phyloP scores from a whole-genome alignment of 257 asterid species.

The Plantago major region DNA sequence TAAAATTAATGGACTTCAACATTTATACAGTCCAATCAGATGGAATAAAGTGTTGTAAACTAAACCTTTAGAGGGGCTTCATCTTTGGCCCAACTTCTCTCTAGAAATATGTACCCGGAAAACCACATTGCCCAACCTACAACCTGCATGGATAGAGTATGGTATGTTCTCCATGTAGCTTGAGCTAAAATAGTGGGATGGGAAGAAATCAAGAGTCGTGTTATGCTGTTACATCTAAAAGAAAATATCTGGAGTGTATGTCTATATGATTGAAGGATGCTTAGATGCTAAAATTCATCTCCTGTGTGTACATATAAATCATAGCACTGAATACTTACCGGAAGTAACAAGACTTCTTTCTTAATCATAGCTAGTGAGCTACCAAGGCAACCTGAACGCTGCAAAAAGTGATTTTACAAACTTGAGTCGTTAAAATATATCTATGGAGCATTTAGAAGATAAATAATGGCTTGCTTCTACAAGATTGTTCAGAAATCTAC shows the following conservation, averaged over 20 bases:
- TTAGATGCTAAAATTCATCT: not conserved
- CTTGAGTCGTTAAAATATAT: slow-evolving; percentile 9
- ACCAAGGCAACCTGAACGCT: slow-evolving; percentile 84
- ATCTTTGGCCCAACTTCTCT: slow-evolving; percentile 74
- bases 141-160: slow-evolving; percentile 36
- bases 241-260: too few relatives aligned
- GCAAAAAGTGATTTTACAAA: slow-evolving; percentile 25
- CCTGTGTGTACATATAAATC: not conserved
- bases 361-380: slow-evolving; percentile 60
- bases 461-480: too few relatives aligned
- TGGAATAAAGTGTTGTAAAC: slow-evolving; percentile 10
- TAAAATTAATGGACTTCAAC: slow-evolving; percentile 15
- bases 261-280: too few relatives aligned
- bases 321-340: slow-evolving; percentile 43
- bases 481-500: too few relatives aligned
- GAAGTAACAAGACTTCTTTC: slow-evolving; percentile 47
- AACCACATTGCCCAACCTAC: slow-evolving; percentile 93
- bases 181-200: slow-evolving; percentile 5
- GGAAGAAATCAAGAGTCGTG: not conserved
- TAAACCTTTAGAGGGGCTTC: slow-evolving; percentile 59
- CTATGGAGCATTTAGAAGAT: not conserved
- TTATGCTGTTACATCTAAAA: not conserved
- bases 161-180: too few relatives aligned
- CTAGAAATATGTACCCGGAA: slow-evolving; percentile 55
- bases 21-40: slow-evolving; percentile 14